Evolutionary conservation across 768 basidiomycete genomes (phyloP).

Genomic region (Tricholoma saponaceum): DNA sequence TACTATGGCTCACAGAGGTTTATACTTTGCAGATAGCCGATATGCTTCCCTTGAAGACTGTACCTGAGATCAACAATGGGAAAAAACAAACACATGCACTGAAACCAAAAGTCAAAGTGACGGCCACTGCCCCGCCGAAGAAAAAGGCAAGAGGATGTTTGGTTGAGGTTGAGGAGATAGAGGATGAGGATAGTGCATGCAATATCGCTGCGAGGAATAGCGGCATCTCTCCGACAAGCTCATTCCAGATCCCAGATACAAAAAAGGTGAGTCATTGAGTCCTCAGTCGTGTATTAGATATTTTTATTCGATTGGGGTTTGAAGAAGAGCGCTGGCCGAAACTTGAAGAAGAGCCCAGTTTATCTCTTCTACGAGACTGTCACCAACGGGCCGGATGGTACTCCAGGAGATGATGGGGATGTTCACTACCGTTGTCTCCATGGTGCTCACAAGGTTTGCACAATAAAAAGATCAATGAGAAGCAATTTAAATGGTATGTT

Average conservation of each 20-base stretch:
- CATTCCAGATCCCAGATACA: not conserved
- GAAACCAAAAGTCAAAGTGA: no score
- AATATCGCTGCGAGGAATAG: not conserved
- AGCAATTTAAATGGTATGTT: not conserved
- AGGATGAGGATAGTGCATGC: not conserved
- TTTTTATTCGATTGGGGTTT: not conserved
- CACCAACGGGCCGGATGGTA: not conserved
- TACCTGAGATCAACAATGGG: not conserved
- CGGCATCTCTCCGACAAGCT: not conserved
- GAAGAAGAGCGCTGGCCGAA: not conserved
- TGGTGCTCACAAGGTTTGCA: not conserved
- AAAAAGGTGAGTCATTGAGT: not conserved
- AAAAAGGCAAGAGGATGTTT: not conserved
- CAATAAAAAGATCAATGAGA: not conserved
- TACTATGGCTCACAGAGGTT: not conserved
- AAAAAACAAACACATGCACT: not conserved
- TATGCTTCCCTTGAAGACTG: slow-evolving; percentile 1
- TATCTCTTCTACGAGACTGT: not conserved
- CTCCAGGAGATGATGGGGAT: not conserved
- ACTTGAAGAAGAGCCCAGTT: not conserved
- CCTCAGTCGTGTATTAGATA: not conserved
- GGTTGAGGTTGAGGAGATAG: not conserved
- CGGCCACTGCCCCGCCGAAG: not conserved
- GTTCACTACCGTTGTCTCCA: not conserved
- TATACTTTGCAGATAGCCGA: slow-evolving; percentile 1